Conservation (phyloP, 2,329 filamentous ascomycete genomes). For the Emmonsiellopsis sp. region DNA sequence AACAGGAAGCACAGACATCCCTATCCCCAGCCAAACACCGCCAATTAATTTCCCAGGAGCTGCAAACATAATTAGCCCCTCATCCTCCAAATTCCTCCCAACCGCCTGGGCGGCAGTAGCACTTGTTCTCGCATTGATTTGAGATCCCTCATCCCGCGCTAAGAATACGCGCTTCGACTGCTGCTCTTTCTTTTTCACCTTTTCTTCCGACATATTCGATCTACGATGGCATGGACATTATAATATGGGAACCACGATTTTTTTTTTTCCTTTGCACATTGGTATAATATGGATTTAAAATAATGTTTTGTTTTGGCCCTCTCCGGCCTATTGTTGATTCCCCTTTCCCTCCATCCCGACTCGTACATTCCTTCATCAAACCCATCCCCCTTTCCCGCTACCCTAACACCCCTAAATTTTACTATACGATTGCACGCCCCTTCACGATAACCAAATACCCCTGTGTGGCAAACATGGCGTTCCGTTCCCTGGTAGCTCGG, state of each 20-base stretch:
- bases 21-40: neutral
- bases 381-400: no score
- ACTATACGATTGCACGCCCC: no score
- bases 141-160: neutral
- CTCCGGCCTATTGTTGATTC: no score
- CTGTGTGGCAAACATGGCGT: no score
- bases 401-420: no score
- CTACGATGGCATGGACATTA: no score
- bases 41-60: neutral
- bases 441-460: no score
- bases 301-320: neutral
- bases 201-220: neutral
- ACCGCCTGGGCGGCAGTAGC: neutral
- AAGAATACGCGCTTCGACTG: no score
- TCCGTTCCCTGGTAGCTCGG: no score
- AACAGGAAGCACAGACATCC: neutral
- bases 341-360: no score
- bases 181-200: neutral
- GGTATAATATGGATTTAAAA: neutral
- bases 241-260: neutral
- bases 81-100: neutral
- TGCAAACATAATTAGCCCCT: neutral
- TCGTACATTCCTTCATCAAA: no score
- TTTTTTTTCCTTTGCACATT: neutral
- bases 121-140: neutral